Evolutionary conservation across 2,329 filamentous ascomycete genomes (phyloP).

Genomic region (Stagonosporopsis rhizophila): DNA sequence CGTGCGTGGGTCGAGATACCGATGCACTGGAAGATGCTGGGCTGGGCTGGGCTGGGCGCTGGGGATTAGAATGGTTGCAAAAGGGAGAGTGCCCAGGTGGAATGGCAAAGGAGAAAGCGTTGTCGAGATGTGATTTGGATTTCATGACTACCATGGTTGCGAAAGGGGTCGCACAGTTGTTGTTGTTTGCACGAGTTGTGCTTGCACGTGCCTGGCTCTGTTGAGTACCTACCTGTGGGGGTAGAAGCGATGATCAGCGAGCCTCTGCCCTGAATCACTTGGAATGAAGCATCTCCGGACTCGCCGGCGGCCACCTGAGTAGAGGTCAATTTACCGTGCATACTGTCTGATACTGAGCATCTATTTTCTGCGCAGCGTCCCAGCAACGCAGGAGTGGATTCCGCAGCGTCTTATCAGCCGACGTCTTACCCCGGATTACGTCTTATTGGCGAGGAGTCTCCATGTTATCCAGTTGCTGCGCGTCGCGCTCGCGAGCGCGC

Average conservation of each 20-base stretch:
- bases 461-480: constrained; percentile 31
- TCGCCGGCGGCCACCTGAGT: constrained; percentile 17
- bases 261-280: neutral
- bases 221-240: constrained; percentile 8
- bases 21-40: neutral
- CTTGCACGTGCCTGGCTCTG: constrained; percentile 7
- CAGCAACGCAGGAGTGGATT: constrained; percentile 1
- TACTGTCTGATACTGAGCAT: neutral
- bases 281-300: constrained; percentile 10
- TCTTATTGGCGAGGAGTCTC: constrained; percentile 24
- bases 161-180: neutral
- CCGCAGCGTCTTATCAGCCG: constrained; percentile 30
- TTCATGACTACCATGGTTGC: neutral
- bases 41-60: neutral
- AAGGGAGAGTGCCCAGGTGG: neutral
- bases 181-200: neutral
- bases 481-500: constrained; percentile 30
- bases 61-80: neutral
- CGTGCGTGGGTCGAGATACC: neutral
- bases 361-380: neutral
- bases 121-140: neutral
- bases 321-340: neutral
- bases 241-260: constrained; percentile 7
- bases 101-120: neutral
- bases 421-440: constrained; percentile 11